phyloP scores from a whole-genome alignment of 208 protist species.

The Leishmania guyanensis region DNA sequence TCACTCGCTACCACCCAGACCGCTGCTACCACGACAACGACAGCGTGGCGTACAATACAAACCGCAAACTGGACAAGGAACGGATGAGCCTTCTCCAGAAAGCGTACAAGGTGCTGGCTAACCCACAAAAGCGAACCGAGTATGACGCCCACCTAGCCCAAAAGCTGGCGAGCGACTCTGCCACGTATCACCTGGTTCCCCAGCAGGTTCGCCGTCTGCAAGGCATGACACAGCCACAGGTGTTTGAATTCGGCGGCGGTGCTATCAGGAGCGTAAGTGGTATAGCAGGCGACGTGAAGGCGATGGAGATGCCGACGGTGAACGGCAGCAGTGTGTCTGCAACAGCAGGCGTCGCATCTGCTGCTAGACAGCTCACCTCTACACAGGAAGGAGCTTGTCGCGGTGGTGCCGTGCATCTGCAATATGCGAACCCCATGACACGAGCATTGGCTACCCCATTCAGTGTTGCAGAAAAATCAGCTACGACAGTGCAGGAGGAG shows the following conservation, averaged over 20 bases:
- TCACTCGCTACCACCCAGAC: constrained; percentile 25
- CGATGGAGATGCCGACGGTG: background rate
- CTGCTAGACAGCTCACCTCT: background rate
- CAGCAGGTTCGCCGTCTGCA: background rate
- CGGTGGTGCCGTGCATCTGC: background rate
- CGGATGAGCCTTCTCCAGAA: constrained; percentile 11
- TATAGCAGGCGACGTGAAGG: background rate
- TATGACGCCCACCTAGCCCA: constrained; percentile 22
- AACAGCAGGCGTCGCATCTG: background rate
- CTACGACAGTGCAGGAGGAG: background rate
- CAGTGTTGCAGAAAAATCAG: background rate
- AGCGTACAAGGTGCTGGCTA: constrained; percentile 15
- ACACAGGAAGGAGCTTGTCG: background rate
- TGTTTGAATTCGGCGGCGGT: background rate
- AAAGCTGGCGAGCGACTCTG: background rate
- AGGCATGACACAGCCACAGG: background rate
- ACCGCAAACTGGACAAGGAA: constrained; percentile 2
- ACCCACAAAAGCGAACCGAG: constrained; percentile 10
- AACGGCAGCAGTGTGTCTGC: background rate
- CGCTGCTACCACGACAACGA: constrained; percentile 36
- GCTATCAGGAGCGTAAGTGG: constrained; percentile 1
- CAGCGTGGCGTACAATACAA: constrained; percentile 22
- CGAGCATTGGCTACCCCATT: background rate
- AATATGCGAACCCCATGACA: constrained; percentile 5
- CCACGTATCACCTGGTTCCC: background rate